Evolutionary conservation across 805 yeast species (phyloP).

Genomic region (Suhomyces xylopsoci): DNA sequence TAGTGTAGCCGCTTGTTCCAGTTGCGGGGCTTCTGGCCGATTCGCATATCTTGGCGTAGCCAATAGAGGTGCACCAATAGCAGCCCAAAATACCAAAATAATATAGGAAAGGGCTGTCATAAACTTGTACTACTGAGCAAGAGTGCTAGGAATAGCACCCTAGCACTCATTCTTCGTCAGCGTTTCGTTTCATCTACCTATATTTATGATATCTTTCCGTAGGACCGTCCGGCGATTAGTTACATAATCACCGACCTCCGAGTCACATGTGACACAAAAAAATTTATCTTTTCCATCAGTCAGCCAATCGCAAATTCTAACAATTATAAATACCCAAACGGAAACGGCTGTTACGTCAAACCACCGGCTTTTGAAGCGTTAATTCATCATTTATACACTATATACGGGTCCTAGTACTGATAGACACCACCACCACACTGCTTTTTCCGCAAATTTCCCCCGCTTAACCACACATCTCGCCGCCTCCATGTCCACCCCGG

Average conservation of each 20-base stretch:
- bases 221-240: not conserved
- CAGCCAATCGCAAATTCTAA: slow-evolving; percentile 1
- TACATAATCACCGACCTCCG: slow-evolving; percentile 1
- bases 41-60: not conserved
- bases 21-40: not conserved
- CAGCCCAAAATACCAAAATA: not conserved
- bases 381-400: not conserved
- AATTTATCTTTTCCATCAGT: slow-evolving; percentile 12
- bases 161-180: too few relatives aligned
- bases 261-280: slow-evolving; percentile 8
- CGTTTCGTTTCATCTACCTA: too few relatives aligned
- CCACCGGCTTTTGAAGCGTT: not conserved
- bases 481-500: slow-evolving; percentile 2
- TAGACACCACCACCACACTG: not conserved
- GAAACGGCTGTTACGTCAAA: not conserved
- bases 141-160: too few relatives aligned
- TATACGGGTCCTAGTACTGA: not conserved
- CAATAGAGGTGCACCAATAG: not conserved
- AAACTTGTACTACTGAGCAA: too few relatives aligned
- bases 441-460: not conserved
- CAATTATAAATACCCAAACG: not conserved
- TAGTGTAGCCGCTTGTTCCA: not conserved
- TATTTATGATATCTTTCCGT: too few relatives aligned
- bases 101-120: not conserved
- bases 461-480: not conserved